Evolutionary conservation across 768 basidiomycete genomes (phyloP).

Genomic region (Mycena chlorophos): DNA sequence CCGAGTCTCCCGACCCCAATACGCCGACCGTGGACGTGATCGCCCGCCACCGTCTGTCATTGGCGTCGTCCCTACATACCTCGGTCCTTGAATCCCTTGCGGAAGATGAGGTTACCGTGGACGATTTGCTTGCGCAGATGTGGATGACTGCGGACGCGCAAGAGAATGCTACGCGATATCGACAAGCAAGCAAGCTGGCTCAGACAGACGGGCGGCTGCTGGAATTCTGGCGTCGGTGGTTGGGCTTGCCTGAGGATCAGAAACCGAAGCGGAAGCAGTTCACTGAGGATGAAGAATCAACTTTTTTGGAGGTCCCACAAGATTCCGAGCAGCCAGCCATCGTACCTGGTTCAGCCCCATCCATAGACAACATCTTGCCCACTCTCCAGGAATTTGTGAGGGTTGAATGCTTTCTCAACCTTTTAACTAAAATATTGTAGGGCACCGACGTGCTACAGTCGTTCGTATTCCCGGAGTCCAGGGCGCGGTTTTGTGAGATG

Average conservation of each 20-base stretch:
- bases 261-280: constrained; percentile 47
- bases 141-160: constrained; percentile 56
- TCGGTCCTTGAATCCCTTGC: constrained; percentile 24
- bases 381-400: constrained; percentile 64
- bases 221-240: constrained; percentile 76
- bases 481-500: constrained; percentile 62
- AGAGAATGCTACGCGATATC: constrained; percentile 63
- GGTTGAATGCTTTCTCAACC: constrained; percentile 1
- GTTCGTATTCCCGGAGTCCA: constrained; percentile 77
- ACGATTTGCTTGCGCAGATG: constrained; percentile 36
- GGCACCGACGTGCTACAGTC: constrained; percentile 52
- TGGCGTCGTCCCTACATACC: constrained; percentile 32
- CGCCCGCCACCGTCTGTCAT: constrained; percentile 26
- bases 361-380: constrained; percentile 45
- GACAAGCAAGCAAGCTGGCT: constrained; percentile 49
- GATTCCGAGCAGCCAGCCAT: constrained; percentile 16
- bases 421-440: constrained; percentile 36
- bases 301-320: constrained; percentile 30
- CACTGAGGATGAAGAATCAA: constrained; percentile 44
- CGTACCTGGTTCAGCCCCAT: constrained; percentile 26
- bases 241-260: constrained; percentile 40
- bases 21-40: constrained; percentile 16
- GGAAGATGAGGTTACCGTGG: constrained; percentile 8
- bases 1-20: constrained; percentile 18
- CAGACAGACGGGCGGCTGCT: constrained; percentile 72